These are phyloP conservation scores for Mycena rosella DNA, from an alignment of 768 basidiomycete species.

Conservation along the genomic window DNA sequence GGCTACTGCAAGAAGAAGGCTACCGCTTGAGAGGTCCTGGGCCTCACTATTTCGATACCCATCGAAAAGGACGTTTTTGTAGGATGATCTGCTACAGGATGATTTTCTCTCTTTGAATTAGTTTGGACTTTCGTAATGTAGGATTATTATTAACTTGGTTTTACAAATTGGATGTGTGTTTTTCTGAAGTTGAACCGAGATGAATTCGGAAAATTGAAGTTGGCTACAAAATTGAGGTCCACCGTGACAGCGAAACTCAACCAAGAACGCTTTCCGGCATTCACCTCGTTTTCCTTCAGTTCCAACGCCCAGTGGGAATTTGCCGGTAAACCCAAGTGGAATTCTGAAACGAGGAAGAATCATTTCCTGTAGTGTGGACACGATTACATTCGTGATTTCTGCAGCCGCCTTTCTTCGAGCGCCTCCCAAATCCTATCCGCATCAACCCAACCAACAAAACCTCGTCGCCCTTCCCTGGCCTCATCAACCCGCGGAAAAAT, in stretches of 20 bases:
- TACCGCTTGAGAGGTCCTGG: constrained; percentile 3
- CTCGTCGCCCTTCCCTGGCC: constrained; percentile 14
- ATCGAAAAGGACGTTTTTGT: constrained; percentile 6
- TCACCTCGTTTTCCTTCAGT: too few relatives aligned
- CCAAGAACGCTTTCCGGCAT: too few relatives aligned
- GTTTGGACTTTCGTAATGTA: neutral
- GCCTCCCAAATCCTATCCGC: neutral
- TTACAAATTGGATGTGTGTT: too few relatives aligned
- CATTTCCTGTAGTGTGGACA: too few relatives aligned
- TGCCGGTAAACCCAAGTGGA: too few relatives aligned
- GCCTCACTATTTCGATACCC: neutral
- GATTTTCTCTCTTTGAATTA: neutral
- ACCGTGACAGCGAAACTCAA: too few relatives aligned
- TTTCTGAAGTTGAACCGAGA: too few relatives aligned
- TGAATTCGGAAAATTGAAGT: too few relatives aligned
- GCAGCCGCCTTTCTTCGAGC: constrained; percentile 8
- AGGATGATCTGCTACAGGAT: neutral
- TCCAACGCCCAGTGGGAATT: too few relatives aligned
- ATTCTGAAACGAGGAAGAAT: too few relatives aligned
- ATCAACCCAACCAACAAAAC: constrained; percentile 16
- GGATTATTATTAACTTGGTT: neutral
- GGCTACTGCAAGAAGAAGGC: constrained; percentile 46
- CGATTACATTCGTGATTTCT: constrained; percentile 1
- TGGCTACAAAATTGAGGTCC: too few relatives aligned
- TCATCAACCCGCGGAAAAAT: constrained; percentile 21